Evolutionary conservation across 1,139 yeast genomes (phyloP), one percentile per base, ranked within the genome.

Genomic region (Yamadazyma sp.): DNA sequence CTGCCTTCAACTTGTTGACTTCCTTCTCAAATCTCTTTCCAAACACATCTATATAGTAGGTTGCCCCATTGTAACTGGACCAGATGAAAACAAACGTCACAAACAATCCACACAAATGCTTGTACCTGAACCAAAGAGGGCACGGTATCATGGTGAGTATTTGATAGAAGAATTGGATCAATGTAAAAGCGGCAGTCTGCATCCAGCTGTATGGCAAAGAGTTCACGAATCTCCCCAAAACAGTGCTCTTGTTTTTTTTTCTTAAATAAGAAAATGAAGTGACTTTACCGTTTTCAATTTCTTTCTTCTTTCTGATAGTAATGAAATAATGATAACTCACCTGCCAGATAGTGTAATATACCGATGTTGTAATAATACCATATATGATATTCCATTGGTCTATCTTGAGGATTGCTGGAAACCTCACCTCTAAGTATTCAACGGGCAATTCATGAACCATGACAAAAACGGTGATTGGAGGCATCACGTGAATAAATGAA

Each of bases 301-400:
- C 80, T 34, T 85, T 88, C 38, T 86, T 81, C 40, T 82, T 73
- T 37, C 80, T 77, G 43, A 89, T 78, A 2, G 97, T 90, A 50
- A 92, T 92, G 61, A 92, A 92, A 61, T 88, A 88, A 59, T 90
- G 97, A 61, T 92, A 92, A 6, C 80, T 61, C 0, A 80, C 76
- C 64, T 92, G 98, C 98, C 98, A 92, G n/a, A 86, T 64, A 40
- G 90, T 76, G 56, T 92, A 92, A 51, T 86, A 81, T n/a, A 86
- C 53, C 0, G 95, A 83, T 0, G 97, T 88, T 74, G 84, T 79
- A 3, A 86, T 45, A 14, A 90, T 75, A 0, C 96, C 95, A 35
- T 76, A 70, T 47, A 82, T 63, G 40, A 88, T 75, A 50, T 82
- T 77, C 90, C 96, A 86, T 37, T 73, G 70, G 31, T 76, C 73